Percentiles rank a stretch among this genome's conserved stretches.
Evolutionary conservation across 176 grass and related monocot species (phyloP).

Genomic region (Rhipidocladum racemiflorum): DNA sequence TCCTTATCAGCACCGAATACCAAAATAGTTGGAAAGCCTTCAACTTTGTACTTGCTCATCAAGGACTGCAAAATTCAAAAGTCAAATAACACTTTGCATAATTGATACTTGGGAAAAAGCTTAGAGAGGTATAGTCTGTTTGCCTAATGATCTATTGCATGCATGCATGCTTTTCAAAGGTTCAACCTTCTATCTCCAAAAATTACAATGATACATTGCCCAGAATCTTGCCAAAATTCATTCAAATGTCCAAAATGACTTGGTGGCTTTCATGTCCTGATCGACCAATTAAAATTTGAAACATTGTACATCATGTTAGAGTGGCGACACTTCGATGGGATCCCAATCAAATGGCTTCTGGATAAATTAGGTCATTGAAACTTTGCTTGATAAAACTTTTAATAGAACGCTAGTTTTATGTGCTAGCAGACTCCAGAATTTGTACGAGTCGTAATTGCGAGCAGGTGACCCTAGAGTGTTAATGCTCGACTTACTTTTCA

Average conservation of each 20-base stretch:
- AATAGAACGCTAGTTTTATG: not conserved
- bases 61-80: constrained; percentile 67
- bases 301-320: not conserved
- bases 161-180: not conserved
- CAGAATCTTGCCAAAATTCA: not conserved
- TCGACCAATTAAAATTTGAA: not conserved
- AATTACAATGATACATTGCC: not conserved
- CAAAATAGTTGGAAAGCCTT: constrained; percentile 98
- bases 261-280: not conserved
- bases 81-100: not conserved
- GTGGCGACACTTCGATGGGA: not conserved
- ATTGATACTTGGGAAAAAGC: not conserved
- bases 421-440: constrained; percentile 7
- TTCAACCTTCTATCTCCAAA: not conserved
- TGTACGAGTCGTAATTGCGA: not conserved
- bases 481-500: not conserved
- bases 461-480: not conserved
- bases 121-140: not conserved
- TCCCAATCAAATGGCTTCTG: constrained; percentile 14
- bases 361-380: not conserved
- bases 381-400: not conserved
- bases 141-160: not conserved
- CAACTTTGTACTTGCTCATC: constrained; percentile 96
- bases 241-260: not conserved
- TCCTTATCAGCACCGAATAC: constrained; percentile 95